A percentile compares a stretch with the other conserved stretches of the same genome.
Conservation (phyloP, 768 basidiomycete species). For the Mycena polygramma region DNA sequence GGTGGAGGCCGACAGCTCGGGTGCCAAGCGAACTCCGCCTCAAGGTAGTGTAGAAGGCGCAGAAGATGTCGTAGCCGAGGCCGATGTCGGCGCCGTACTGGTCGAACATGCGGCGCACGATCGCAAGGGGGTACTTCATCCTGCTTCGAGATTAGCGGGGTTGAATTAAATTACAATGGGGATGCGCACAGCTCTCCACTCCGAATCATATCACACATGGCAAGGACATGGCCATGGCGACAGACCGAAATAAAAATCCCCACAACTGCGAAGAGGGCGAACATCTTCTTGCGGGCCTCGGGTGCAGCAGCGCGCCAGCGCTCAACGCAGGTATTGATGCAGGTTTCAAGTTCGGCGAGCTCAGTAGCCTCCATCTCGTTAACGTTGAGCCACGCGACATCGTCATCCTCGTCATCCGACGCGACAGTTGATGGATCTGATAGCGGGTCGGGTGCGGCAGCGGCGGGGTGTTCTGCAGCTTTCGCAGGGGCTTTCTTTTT, state of each 20-base stretch:
- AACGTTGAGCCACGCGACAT: conserved; percentile 12
- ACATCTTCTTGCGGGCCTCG: conserved; percentile 41
- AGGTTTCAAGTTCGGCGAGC: not conserved
- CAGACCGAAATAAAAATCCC: conserved; percentile 46
- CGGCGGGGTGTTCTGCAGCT: no score
- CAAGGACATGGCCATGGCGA: conserved; percentile 44
- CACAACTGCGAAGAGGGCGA: conserved; percentile 39
- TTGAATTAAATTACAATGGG: not conserved
- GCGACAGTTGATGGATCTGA: no score
- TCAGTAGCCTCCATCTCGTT: conserved; percentile 2
- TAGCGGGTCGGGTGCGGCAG: no score
- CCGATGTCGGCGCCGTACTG: conserved; percentile 32
- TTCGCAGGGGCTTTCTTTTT: no score
- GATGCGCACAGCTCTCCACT: conserved; percentile 44
- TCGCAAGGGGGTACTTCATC: conserved; percentile 45
- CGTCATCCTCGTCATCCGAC: not conserved
- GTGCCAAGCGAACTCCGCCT: conserved; percentile 36
- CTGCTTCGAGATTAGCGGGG: conserved; percentile 24
- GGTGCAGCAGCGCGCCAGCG: conserved; percentile 3
- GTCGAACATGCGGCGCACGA: conserved; percentile 35
- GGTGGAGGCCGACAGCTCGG: conserved; percentile 10
- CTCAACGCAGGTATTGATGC: conserved; percentile 14
- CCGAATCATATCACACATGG: conserved; percentile 44
- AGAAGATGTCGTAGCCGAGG: conserved; percentile 46
- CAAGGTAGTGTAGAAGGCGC: conserved; percentile 44